Percentiles rank a stretch among this genome's conserved stretches.
These are phyloP conservation scores for Talaromyces trachyspermus DNA, from an alignment of 495 filamentous ascomycete species.

Conservation along the genomic window DNA sequence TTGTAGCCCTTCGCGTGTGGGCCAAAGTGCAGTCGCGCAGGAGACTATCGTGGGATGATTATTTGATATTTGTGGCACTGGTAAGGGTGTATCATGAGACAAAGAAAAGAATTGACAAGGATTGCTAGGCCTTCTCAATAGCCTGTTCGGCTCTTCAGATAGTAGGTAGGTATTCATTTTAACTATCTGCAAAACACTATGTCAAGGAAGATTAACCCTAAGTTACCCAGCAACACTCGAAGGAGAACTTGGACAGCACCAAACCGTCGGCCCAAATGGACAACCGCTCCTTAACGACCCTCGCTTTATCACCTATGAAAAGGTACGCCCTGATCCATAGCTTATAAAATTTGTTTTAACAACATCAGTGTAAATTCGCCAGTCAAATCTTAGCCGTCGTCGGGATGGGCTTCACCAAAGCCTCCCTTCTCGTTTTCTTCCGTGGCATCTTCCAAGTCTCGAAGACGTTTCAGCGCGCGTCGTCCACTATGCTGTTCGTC, in stretches of 20 bases:
- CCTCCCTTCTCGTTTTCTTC: background rate
- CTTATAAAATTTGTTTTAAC: background rate
- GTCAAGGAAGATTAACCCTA: too few relatives aligned
- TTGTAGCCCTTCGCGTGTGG: constrained; percentile 5
- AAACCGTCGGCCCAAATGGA: constrained; percentile 12
- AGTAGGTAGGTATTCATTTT: background rate
- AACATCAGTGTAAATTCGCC: background rate
- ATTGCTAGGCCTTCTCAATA: constrained; percentile 1
- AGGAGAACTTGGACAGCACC: constrained; percentile 22
- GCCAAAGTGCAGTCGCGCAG: background rate
- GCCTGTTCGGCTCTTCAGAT: constrained; percentile 5
- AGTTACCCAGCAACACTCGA: constrained; percentile 13
- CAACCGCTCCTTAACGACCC: constrained; percentile 18
- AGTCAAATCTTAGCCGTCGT: background rate
- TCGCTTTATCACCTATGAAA: constrained; percentile 19
- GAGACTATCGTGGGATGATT: constrained; percentile 6
- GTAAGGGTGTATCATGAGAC: background rate
- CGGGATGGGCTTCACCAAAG: background rate
- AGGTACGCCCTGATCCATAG: background rate
- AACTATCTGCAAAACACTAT: too few relatives aligned
- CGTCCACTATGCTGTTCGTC: background rate
- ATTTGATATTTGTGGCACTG: constrained; percentile 11
- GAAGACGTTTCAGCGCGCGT: background rate
- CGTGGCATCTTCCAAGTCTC: background rate
- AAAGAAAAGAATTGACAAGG: background rate